Evolutionary conservation across 768 basidiomycete species (phyloP), one percentile per base, ranked within the genome.

Genomic region (Suillus discolor): DNA sequence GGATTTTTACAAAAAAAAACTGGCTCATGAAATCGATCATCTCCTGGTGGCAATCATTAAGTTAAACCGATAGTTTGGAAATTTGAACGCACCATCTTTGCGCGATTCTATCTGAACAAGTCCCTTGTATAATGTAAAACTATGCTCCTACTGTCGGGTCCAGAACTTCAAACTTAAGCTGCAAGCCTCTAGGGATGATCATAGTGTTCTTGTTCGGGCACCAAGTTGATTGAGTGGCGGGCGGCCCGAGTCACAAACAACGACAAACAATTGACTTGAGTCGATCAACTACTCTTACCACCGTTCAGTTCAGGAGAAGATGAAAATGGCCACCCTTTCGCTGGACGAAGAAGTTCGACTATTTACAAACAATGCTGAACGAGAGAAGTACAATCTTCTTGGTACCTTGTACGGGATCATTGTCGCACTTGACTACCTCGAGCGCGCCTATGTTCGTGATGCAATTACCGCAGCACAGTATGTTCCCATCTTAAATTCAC

Each of bases 371-470:
- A 97, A 97, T 73, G 84, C 92, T 8, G 95, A 97, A 72, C 83
- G 97, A 60, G 97, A 98, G 74, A 89, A 89, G 72, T 91, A 90
- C 71, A 95, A 91, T 72, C 89, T 92, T 13, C 82, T 96, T 20
- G 91, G 94, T 0, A 99, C 94, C 5, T 82, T 99, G 7, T 99
- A 92, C 71, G 92, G 94, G 9, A 93, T 99, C 71, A 87, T 97
- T 65, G 91, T 96, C 55, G 87, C 92, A 3, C 81, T 99, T 13
- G 96, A 99, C 72, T 98, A 96, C 74, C 89, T 98, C 28, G 97
- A 99, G 76, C 85, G 95, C 49, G 97, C 96, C 1, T 99, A 97
- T 77, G 91, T 99, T 47, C 87, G 97, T 18, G 97, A 99, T 80
- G 89, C 92, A 0, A 91, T 99, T 65, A 90, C 90, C 23, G 90